Conservation (phyloP, 495 filamentous ascomycete species). For the Daldinia caldariorum region DNA sequence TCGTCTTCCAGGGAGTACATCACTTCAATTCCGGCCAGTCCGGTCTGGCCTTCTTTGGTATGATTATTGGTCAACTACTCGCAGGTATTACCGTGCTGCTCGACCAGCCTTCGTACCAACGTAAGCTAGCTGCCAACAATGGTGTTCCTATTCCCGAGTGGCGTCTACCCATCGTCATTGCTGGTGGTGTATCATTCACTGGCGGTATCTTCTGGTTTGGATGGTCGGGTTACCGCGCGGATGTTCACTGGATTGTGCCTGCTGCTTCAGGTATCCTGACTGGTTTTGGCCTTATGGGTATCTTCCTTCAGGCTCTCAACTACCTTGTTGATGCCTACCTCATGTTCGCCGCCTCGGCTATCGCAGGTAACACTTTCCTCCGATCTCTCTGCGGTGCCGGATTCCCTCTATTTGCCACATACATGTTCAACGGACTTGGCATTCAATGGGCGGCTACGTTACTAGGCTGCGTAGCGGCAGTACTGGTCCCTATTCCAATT, state of each 20-base stretch:
- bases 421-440: slow-evolving; percentile 82
- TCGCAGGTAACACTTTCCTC: slow-evolving; percentile 89
- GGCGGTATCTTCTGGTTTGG: slow-evolving; percentile 88
- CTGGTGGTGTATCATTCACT: slow-evolving; percentile 78
- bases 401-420: slow-evolving; percentile 83
- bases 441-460: slow-evolving; percentile 82
- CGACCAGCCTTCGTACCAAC: slow-evolving; percentile 72
- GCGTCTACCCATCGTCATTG: slow-evolving; percentile 81
- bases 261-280: slow-evolving; percentile 72
- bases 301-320: slow-evolving; percentile 87
- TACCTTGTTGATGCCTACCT: slow-evolving; percentile 91
- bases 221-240: slow-evolving; percentile 72
- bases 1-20: slow-evolving; percentile 80
- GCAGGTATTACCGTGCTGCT: slow-evolving; percentile 72
- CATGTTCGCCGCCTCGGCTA: slow-evolving; percentile 87
- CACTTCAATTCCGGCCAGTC: slow-evolving; percentile 71
- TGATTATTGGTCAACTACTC: slow-evolving; percentile 76
- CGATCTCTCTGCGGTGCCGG: slow-evolving; percentile 78
- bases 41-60: slow-evolving; percentile 83
- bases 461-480: slow-evolving; percentile 74
- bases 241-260: slow-evolving; percentile 85
- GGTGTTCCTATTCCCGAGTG: slow-evolving; percentile 83
- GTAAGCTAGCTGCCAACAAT: slow-evolving; percentile 76
- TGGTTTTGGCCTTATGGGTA: slow-evolving; percentile 73
- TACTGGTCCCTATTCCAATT: slow-evolving; percentile 79